Conservation (phyloP, 176 grass and related monocot species). For the Chloris gayana region DNA sequence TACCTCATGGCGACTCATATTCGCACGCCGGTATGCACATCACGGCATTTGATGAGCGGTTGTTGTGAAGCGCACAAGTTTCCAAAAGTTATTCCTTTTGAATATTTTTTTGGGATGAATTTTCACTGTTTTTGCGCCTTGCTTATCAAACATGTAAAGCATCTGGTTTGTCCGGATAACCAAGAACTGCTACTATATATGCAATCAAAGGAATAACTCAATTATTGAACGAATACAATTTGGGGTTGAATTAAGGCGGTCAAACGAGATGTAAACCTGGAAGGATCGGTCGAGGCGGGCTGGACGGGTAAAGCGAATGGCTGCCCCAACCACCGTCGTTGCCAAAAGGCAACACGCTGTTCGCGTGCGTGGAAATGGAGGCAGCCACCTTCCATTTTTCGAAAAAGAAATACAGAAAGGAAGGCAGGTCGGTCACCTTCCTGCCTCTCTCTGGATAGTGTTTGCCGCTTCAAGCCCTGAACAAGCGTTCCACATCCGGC, state of each 20-base stretch:
- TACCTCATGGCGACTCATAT: not conserved
- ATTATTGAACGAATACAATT: not conserved
- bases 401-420: no score
- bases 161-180: conserved; percentile 8
- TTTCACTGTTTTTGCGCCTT: not conserved
- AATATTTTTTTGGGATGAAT: not conserved
- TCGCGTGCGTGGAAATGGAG: no score
- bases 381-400: no score
- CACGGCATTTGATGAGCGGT: not conserved
- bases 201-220: not conserved
- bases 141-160: conserved; percentile 17
- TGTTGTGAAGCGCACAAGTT: not conserved
- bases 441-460: not conserved
- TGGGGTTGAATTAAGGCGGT: not conserved
- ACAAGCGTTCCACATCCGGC: not conserved
- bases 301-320: not conserved
- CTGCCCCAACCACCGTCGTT: conserved; percentile 6
- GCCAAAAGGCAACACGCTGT: not conserved
- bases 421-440: no score
- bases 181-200: not conserved
- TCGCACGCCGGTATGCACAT: not conserved
- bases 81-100: not conserved
- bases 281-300: not conserved
- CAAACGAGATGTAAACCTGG: not conserved
- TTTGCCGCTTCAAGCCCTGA: not conserved